Base-by-base conservation (phyloP, 2,329 filamentous ascomycete genomes). In the Monosporascus sp. region DNA sequence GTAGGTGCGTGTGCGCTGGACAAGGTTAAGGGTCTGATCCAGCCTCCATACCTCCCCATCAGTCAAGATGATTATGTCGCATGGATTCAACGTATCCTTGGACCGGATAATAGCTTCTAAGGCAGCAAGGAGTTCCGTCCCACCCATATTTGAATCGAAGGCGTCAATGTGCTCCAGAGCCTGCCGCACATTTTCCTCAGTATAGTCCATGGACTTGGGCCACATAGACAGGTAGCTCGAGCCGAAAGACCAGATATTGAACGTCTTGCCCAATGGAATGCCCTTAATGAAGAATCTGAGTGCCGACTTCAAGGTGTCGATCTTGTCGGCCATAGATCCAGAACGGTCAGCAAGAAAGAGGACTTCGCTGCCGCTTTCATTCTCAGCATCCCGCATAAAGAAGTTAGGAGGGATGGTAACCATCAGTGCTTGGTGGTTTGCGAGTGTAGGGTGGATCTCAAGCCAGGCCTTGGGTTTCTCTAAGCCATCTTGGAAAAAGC, bases 261-360 rank as follows among this genome's bases (percentile, higher is more conserved):
- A 58, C n/a, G 22, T 55, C 17, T 50, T 46, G 9, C 53, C 58
- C 9, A 57, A 4, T 14, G 58, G 81, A n/a, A 85, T 68, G 0
- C 79, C 82, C 59, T 82, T 83, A 22, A 85, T 61, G 59, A 84
- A 84, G 38, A 83, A 73, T 24, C 72, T 72, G 55, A 85, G 69
- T 4, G 81, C 79, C 9, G 75, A 69, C 45, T 72, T 67, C 5
- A 80, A 68, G 0, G 78, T 70, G 1, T 49, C 52, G 6, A 83
- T 82, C 46, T 77, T 80, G 37, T 65, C 63, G 4, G 39, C 5
- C 72, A 79, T 79, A 38, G 70, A 71, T 61, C 63, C 66, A 59
- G 65, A 72, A 65, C 63, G 68, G 50, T 65, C 66, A 46, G 43
- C 53, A 17, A 58, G 44, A 37, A 60, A 56, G 17, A 60, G 9